phyloP scores from a whole-genome alignment of 352 stramenopile genomes.

The Phytophthora litchii region DNA sequence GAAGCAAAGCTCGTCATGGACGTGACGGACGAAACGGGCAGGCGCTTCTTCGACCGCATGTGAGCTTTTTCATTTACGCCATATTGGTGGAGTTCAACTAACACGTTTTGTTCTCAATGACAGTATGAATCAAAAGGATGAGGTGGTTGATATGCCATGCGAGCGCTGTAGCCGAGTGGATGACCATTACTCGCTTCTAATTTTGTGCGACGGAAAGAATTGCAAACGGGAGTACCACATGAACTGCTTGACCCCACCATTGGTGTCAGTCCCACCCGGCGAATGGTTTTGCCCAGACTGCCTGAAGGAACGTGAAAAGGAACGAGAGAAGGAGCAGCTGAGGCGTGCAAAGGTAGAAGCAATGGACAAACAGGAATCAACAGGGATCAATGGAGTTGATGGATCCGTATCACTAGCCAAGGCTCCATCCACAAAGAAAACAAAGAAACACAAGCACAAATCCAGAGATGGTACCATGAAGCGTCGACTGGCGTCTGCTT shows the following conservation, averaged over 20 bases:
- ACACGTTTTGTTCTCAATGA: slow-evolving; percentile 7
- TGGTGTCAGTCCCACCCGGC: slow-evolving; percentile 63
- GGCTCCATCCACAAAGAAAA: slow-evolving; percentile 35
- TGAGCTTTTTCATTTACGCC: slow-evolving; percentile 36
- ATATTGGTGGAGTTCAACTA: slow-evolving; percentile 1
- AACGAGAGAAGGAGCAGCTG: slow-evolving; percentile 47
- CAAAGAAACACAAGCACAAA: slow-evolving; percentile 71
- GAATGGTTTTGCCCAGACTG: slow-evolving; percentile 86
- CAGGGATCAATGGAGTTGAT: slow-evolving; percentile 24
- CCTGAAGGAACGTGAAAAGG: slow-evolving; percentile 49
- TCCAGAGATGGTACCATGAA: slow-evolving; percentile 58
- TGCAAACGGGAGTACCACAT: slow-evolving; percentile 90
- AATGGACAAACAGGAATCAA: slow-evolving; percentile 27
- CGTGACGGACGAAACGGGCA: slow-evolving; percentile 54
- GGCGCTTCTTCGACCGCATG: slow-evolving; percentile 83
- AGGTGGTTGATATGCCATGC: slow-evolving; percentile 80
- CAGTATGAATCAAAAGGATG: slow-evolving; percentile 75
- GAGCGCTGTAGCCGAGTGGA: slow-evolving; percentile 83
- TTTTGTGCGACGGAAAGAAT: slow-evolving; percentile 83
- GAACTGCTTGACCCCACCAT: slow-evolving; percentile 76
- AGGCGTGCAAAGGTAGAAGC: slow-evolving; percentile 34
- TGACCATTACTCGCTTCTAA: slow-evolving; percentile 81
- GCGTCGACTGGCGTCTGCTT: slow-evolving; percentile 53
- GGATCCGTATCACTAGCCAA: slow-evolving; percentile 19
- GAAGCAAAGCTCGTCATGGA: slow-evolving; percentile 75